Conservation (phyloP, 1,139 yeast species). For the Geotrichum candidum region DNA sequence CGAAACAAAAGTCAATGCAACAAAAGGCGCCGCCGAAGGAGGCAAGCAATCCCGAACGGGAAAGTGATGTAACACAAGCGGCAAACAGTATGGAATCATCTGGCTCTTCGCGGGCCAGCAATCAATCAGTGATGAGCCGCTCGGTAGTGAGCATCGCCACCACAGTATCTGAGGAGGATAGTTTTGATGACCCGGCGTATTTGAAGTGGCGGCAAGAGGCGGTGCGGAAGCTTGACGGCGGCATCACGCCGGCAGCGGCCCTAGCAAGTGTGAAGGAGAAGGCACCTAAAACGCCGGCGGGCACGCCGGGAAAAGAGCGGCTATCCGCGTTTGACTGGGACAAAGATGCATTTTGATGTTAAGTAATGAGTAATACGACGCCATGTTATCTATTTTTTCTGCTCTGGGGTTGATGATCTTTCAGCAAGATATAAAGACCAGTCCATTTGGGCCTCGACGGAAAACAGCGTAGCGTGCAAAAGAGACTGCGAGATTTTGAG, state of each 20-base stretch:
- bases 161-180: slow-evolving; percentile 25
- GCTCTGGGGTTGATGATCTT: neutral
- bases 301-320: slow-evolving; percentile 16
- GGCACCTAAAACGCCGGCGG: slow-evolving; percentile 13
- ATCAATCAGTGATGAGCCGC: neutral
- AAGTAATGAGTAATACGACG: neutral
- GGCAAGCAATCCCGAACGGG: neutral
- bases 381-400: neutral
- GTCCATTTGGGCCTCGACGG: neutral
- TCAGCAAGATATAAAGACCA: neutral
- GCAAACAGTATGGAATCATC: neutral
- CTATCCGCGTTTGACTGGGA: slow-evolving; percentile 30
- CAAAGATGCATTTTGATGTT: slow-evolving; percentile 26
- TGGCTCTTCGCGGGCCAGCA: neutral
- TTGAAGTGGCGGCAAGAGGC: slow-evolving; percentile 24
- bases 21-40: neutral
- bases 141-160: neutral
- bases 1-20: neutral
- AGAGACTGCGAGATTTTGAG: neutral
- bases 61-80: neutral
- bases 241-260: neutral
- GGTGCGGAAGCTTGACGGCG: slow-evolving; percentile 5
- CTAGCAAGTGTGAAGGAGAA: slow-evolving; percentile 5
- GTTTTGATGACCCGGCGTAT: slow-evolving; percentile 20
- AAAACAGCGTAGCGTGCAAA: neutral